Percentiles rank a stretch among this genome's conserved stretches.
Evolutionary conservation across 495 filamentous ascomycete species (phyloP).

Genomic region (Lineolata rhizophorae): DNA sequence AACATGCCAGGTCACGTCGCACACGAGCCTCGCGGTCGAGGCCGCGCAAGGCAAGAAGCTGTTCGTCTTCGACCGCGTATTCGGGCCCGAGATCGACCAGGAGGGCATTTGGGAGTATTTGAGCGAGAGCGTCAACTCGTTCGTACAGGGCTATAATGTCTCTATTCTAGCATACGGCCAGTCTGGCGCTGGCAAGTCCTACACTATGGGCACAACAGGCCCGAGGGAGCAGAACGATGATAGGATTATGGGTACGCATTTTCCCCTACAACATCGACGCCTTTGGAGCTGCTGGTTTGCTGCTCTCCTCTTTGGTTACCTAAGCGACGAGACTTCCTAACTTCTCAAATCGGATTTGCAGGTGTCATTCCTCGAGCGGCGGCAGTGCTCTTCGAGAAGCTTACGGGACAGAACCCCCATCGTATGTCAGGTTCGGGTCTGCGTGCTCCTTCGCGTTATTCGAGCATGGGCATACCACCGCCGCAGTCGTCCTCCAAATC

Average conservation of each 20-base stretch:
- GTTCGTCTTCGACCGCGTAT: slow-evolving; percentile 91
- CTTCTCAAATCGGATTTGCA: slow-evolving; percentile 15
- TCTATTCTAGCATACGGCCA: slow-evolving; percentile 95
- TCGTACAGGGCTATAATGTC: slow-evolving; percentile 95
- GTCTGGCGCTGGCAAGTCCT: slow-evolving; percentile 98
- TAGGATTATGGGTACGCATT: slow-evolving; percentile 52
- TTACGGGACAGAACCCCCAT: slow-evolving; percentile 38
- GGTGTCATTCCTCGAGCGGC: slow-evolving; percentile 90
- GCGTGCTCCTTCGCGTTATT: slow-evolving; percentile 64
- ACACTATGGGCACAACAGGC: slow-evolving; percentile 95
- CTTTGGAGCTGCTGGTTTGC: neutral
- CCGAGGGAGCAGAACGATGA: slow-evolving; percentile 58
- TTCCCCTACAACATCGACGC: slow-evolving; percentile 1
- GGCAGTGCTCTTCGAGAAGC: slow-evolving; percentile 64
- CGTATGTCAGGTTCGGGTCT: slow-evolving; percentile 54
- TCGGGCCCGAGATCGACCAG: slow-evolving; percentile 63
- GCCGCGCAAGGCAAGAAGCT: slow-evolving; percentile 79
- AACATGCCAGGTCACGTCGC: slow-evolving; percentile 71
- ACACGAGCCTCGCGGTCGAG: slow-evolving; percentile 71
- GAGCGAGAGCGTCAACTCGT: slow-evolving; percentile 71
- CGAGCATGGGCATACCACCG: slow-evolving; percentile 30
- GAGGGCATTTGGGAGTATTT: slow-evolving; percentile 93
- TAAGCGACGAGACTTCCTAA: neutral
- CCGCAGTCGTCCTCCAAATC: slow-evolving; percentile 26
- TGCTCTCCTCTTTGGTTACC: too few species aligned